A percentile compares a stretch with the other conserved stretches of the same genome.
phyloP scores from a whole-genome alignment of 371 early-diverging fungal genomes.

The Zychaea mexicana region DNA sequence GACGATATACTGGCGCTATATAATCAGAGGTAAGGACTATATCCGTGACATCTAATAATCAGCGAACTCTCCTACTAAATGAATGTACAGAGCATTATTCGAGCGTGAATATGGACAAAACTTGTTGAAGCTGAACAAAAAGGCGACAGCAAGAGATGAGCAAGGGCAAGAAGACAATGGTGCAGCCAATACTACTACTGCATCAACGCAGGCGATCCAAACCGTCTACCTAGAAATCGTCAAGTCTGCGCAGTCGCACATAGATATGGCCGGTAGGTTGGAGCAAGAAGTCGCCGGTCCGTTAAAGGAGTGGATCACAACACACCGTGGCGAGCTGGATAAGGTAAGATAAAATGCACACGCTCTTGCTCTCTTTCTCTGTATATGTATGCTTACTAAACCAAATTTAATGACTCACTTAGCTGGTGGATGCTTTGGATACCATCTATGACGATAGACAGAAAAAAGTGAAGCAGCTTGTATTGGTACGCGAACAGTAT shows the following conservation, averaged over 20 bases:
- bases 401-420: background rate
- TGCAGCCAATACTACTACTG: background rate
- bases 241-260: constrained; percentile 37
- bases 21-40: constrained; percentile 30
- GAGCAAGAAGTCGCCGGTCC: constrained; percentile 21
- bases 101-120: constrained; percentile 42
- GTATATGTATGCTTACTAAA: background rate
- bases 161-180: constrained; percentile 7
- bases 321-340: constrained; percentile 11
- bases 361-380: background rate
- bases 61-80: too few relatives aligned
- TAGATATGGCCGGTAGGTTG: constrained; percentile 32
- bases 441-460: constrained; percentile 10
- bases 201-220: constrained; percentile 5
- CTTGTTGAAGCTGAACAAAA: constrained; percentile 16
- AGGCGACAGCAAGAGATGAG: background rate
- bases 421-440: background rate
- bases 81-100: constrained; percentile 15
- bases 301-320: constrained; percentile 26
- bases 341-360: constrained; percentile 9
- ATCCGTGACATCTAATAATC: background rate
- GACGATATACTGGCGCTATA: constrained; percentile 28
- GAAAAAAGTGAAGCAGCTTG: background rate
- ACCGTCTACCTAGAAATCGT: constrained; percentile 29
- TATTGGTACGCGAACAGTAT: background rate